These are phyloP conservation scores for Talaromyces sp. DNA, from an alignment of 2,329 filamentous ascomycete genomes.

Conservation along the genomic window DNA sequence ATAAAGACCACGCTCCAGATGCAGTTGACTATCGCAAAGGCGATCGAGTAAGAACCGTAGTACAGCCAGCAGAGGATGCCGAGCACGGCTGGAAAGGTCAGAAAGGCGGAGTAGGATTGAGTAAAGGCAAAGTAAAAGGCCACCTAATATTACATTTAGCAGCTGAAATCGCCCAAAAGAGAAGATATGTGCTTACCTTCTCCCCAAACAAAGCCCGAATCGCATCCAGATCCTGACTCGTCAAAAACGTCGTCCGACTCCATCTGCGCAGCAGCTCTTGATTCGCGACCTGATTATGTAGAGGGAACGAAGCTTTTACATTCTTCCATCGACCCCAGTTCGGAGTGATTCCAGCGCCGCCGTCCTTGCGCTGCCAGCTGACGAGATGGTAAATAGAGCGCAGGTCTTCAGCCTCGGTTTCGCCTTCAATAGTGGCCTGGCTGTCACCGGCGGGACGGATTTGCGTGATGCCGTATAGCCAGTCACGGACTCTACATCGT, in stretches of 20 bases:
- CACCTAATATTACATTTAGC: constrained; percentile 46
- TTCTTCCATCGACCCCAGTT: constrained; percentile 64
- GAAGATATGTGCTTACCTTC: constrained; percentile 38
- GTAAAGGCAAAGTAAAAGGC: constrained; percentile 96
- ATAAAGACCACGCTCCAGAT: constrained; percentile 89
- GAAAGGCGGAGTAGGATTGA: constrained; percentile 80
- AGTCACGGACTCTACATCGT: constrained; percentile 79
- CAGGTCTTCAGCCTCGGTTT: constrained; percentile 82
- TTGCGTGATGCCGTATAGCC: constrained; percentile 81
- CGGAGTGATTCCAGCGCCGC: constrained; percentile 72
- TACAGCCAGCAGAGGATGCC: constrained; percentile 73
- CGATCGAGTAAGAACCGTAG: constrained; percentile 74
- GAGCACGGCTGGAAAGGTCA: constrained; percentile 73
- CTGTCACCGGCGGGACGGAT: constrained; percentile 70
- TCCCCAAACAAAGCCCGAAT: constrained; percentile 75
- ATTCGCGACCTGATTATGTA: constrained; percentile 73
- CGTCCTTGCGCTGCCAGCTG: constrained; percentile 64
- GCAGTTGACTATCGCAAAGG: constrained; percentile 71
- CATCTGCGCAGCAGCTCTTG: constrained; percentile 68
- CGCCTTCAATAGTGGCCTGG: constrained; percentile 64
- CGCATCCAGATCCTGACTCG: constrained; percentile 62
- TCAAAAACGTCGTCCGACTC: constrained; percentile 58
- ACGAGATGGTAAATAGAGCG: constrained; percentile 84
- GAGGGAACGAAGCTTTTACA: constrained; percentile 70
- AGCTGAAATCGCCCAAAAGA: neutral